Evolutionary conservation across 2,329 filamentous ascomycete genomes (phyloP).

Genomic region (Colletotrichum incanum): DNA sequence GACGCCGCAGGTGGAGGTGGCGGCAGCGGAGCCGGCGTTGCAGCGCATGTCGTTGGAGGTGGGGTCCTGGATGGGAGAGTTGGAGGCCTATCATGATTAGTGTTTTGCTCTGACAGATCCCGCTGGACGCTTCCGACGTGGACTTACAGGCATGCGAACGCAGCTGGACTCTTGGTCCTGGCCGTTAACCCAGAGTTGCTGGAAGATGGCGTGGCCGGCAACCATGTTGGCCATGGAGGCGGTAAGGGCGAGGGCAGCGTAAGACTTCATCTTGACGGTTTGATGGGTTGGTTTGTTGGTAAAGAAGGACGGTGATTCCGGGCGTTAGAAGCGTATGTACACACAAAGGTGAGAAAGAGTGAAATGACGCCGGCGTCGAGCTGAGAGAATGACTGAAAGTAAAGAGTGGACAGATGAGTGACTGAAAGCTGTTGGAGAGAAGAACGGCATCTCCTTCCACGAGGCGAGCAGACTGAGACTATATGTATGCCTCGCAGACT

Average conservation of each 20-base stretch:
- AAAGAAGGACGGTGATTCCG: conserved; percentile 36
- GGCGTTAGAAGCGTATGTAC: conserved; percentile 34
- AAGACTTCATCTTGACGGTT: conserved; percentile 40
- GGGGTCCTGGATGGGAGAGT: conserved; percentile 59
- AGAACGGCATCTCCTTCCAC: not conserved
- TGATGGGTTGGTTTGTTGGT: conserved; percentile 1
- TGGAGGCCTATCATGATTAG: conserved; percentile 46
- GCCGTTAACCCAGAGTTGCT: conserved; percentile 63
- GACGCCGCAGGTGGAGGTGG: conserved; percentile 48
- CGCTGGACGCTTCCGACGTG: no score
- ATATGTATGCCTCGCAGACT: conserved; percentile 32
- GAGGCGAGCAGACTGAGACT: conserved; percentile 12
- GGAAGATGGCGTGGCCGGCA: conserved; percentile 65
- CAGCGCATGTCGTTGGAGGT: conserved; percentile 59
- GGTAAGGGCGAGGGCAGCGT: conserved; percentile 36
- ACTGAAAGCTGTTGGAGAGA: conserved; percentile 38
- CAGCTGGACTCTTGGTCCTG: conserved; percentile 43
- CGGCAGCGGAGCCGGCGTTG: conserved; percentile 55
- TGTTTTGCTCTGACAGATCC: no score
- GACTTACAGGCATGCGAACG: conserved; percentile 42
- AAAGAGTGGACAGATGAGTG: conserved; percentile 42
- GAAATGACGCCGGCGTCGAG: conserved; percentile 42
- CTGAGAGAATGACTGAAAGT: conserved; percentile 40
- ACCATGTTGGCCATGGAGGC: conserved; percentile 43
- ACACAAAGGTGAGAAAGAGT: conserved; percentile 41